Evolutionary conservation across 2,329 filamentous ascomycete species (phyloP).

Genomic region (Penicillium sp.): DNA sequence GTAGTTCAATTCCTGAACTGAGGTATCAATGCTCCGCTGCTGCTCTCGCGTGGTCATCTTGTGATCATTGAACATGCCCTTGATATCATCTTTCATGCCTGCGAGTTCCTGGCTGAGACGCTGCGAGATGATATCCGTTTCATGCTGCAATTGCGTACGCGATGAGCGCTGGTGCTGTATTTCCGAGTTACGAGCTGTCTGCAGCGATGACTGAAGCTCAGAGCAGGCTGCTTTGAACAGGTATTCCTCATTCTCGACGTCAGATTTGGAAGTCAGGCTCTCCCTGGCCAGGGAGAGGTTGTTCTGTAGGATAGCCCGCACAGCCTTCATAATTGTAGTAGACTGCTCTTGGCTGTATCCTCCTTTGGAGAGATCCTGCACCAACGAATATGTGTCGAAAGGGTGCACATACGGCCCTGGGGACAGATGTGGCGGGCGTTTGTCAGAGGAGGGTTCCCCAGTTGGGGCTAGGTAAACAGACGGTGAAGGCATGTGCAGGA

Average conservation of each 20-base stretch:
- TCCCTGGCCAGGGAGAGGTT: conserved; percentile 80
- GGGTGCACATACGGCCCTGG: conserved; percentile 84
- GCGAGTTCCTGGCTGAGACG: conserved; percentile 77
- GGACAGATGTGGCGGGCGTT: conserved; percentile 62
- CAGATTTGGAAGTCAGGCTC: conserved; percentile 81
- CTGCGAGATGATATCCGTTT: conserved; percentile 89
- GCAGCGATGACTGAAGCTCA: conserved; percentile 83
- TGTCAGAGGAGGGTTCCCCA: conserved; percentile 24
- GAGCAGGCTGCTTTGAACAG: conserved; percentile 91
- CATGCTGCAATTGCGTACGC: conserved; percentile 82
- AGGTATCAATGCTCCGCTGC: conserved; percentile 78
- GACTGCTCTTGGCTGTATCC: conserved; percentile 74
- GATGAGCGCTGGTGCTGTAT: conserved; percentile 81
- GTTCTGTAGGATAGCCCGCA: conserved; percentile 70
- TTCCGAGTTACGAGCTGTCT: conserved; percentile 69
- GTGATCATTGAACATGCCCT: conserved; percentile 92
- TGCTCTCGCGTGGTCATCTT: conserved; percentile 89
- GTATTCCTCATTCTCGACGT: conserved; percentile 93
- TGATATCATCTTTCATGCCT: conserved; percentile 83
- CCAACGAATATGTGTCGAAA: conserved; percentile 90
- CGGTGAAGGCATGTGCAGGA: conserved; percentile 42
- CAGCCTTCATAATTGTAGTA: conserved; percentile 86
- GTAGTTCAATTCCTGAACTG: conserved; percentile 93
- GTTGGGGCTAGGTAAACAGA: conserved; percentile 32
- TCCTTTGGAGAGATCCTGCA: conserved; percentile 69